These are phyloP conservation scores for Globisporangium nagaii DNA, from an alignment of 352 stramenopile genomes.

Conservation along the genomic window DNA sequence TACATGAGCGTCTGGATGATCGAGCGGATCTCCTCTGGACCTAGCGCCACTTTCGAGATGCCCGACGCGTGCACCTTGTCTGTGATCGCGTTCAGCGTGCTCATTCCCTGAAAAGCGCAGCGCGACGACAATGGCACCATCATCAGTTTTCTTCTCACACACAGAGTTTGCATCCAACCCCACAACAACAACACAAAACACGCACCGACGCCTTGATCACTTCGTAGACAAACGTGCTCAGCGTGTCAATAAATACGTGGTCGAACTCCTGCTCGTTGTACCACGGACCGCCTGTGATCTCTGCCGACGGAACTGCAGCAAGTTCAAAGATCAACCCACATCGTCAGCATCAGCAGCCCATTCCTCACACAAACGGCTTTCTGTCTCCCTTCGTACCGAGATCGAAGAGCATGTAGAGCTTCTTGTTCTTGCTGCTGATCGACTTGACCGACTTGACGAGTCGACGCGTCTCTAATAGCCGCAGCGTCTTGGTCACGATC, in stretches of 20 bases:
- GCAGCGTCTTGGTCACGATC: conserved; percentile 98
- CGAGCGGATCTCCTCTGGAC: conserved; percentile 85
- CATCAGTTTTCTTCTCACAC: neutral
- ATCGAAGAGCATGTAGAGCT: conserved; percentile 98
- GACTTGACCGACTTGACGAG: conserved; percentile 99
- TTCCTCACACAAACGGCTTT: neutral
- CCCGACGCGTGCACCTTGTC: conserved; percentile 88
- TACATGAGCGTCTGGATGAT: conserved; percentile 93
- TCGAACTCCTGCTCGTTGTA: conserved; percentile 99
- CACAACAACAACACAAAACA: neutral
- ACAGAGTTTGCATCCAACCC: neutral
- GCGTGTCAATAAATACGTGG: conserved; percentile 97
- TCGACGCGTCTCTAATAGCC: conserved; percentile 93
- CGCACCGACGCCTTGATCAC: conserved; percentile 76
- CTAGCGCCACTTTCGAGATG: conserved; percentile 89
- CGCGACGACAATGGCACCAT: neutral
- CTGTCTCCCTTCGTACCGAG: too few species aligned
- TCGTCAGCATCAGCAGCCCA: neutral
- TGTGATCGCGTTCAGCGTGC: conserved; percentile 83
- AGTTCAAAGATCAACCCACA: conserved; percentile 4
- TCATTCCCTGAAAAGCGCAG: conserved; percentile 43
- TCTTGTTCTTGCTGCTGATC: conserved; percentile 99
- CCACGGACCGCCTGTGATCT: conserved; percentile 99
- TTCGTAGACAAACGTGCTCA: conserved; percentile 93
- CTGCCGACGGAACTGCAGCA: conserved; percentile 90